phyloP scores from a whole-genome alignment of 1,284 basidiomycete genomes.

The Porodaedalea pini region DNA sequence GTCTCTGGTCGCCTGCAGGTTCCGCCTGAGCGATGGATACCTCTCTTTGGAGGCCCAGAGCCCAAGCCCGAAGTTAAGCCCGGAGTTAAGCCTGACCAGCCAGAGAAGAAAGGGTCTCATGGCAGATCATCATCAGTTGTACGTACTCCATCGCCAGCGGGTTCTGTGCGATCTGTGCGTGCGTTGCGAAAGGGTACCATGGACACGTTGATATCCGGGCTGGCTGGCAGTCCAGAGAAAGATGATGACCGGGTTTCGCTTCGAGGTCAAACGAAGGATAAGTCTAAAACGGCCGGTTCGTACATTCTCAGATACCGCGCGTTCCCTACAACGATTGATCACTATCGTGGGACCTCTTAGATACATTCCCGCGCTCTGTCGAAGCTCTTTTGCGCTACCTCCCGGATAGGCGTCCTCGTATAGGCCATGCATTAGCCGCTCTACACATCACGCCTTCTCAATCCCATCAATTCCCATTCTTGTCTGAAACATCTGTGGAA shows the following conservation, averaged over 20 bases:
- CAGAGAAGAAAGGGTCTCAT: conserved; percentile 28
- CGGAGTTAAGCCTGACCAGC: conserved; percentile 25
- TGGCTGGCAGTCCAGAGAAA: conserved; percentile 31
- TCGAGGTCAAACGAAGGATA: conserved; percentile 37
- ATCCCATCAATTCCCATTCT: conserved; percentile 56
- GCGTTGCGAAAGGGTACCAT: conserved; percentile 23
- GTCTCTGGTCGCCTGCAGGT: conserved; percentile 80
- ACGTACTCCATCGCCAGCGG: conserved; percentile 33
- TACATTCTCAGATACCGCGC: not conserved
- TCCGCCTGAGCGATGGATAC: conserved; percentile 74
- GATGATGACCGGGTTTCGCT: conserved; percentile 64
- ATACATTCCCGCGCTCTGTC: conserved; percentile 58
- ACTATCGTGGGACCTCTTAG: conserved; percentile 32
- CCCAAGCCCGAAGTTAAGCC: conserved; percentile 23
- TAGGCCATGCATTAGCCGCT: conserved; percentile 68
- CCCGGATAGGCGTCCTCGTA: conserved; percentile 82
- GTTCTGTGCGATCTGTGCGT: conserved; percentile 38
- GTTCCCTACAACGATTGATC: not conserved
- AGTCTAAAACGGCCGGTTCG: conserved; percentile 29
- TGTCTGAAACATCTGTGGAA: conserved; percentile 65
- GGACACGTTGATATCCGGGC: not conserved
- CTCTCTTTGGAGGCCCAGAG: conserved; percentile 78
- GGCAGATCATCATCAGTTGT: conserved; percentile 34
- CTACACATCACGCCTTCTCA: conserved; percentile 70
- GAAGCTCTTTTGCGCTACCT: conserved; percentile 73